Evolutionary conservation across 257 asterid species (phyloP).

Genomic region (Paraleonurus japonicus): DNA sequence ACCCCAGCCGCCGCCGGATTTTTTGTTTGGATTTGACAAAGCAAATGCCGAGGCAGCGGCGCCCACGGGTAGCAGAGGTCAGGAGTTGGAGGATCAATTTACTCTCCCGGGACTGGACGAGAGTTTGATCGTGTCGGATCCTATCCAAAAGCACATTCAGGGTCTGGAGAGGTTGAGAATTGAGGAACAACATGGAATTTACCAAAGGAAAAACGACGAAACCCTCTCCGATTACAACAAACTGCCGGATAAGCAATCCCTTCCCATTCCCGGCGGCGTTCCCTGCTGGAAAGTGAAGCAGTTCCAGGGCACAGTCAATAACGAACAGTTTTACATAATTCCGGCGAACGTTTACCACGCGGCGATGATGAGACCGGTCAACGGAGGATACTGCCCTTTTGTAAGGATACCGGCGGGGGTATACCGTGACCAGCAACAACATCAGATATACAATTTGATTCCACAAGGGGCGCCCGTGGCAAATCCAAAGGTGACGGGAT

Average conservation of each 20-base stretch:
- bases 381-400: conserved; percentile 65
- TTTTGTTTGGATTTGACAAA: conserved; percentile 64
- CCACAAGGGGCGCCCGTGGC: conserved; percentile 36
- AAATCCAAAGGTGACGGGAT: conserved; percentile 39
- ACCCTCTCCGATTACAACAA: conserved; percentile 54
- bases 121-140: conserved; percentile 53
- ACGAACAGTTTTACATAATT: conserved; percentile 71
- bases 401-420: conserved; percentile 62
- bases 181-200: conserved; percentile 63
- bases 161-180: conserved; percentile 76
- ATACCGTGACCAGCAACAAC: conserved; percentile 59
- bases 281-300: conserved; percentile 67
- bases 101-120: conserved; percentile 43
- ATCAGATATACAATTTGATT: conserved; percentile 49
- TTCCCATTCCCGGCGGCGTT: conserved; percentile 36
- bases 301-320: conserved; percentile 27
- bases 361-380: conserved; percentile 54
- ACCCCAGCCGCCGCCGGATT: conserved; percentile 43
- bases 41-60: conserved; percentile 29
- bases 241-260: conserved; percentile 49
- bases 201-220: conserved; percentile 61
- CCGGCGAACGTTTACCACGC: conserved; percentile 49
- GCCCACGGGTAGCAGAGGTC: conserved; percentile 24
- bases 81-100: conserved; percentile 38
- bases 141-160: conserved; percentile 89